Evolutionary conservation across 2,329 filamentous ascomycete species (phyloP).

Genomic region (Xylariaceae sp.): DNA sequence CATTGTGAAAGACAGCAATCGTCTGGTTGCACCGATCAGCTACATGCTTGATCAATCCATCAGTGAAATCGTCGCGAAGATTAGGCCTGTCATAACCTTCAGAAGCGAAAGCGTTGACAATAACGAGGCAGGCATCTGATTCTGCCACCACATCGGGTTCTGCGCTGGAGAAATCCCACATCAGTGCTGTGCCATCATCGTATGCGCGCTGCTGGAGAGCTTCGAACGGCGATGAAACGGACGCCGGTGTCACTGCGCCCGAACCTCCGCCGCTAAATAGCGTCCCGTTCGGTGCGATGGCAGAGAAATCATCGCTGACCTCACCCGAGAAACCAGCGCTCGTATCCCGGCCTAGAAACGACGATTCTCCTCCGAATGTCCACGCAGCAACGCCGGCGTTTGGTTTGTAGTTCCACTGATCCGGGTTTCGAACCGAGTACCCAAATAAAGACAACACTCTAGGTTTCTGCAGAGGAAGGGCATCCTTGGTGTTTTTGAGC

Average conservation of each 20-base stretch:
- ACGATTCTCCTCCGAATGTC: conserved; percentile 37
- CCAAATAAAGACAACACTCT: conserved; percentile 55
- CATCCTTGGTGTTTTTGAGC: conserved; percentile 54
- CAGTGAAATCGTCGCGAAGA: conserved; percentile 62
- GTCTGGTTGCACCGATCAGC: conserved; percentile 58
- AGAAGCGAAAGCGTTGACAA: conserved; percentile 65
- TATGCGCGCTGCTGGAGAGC: conserved; percentile 48
- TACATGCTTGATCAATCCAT: conserved; percentile 52
- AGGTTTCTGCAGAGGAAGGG: conserved; percentile 49
- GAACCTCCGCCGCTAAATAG: conserved; percentile 43
- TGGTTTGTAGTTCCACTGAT: conserved; percentile 37
- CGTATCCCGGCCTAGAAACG: conserved; percentile 27
- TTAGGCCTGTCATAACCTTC: conserved; percentile 64
- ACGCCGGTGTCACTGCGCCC: conserved; percentile 42
- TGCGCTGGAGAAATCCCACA: conserved; percentile 52
- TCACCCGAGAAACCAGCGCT: conserved; percentile 25
- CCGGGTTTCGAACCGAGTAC: conserved; percentile 50
- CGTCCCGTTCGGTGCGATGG: conserved; percentile 45
- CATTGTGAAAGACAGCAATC: conserved; percentile 62
- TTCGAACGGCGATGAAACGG: conserved; percentile 49
- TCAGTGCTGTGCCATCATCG: conserved; percentile 52
- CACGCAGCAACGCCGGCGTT: conserved; percentile 30
- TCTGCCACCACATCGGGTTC: conserved; percentile 44
- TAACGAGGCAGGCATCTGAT: conserved; percentile 63
- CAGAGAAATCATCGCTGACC: conserved; percentile 29